Base-by-base conservation (phyloP, 2,329 filamentous ascomycete species). In the Beauveria pseudobassiana region DNA sequence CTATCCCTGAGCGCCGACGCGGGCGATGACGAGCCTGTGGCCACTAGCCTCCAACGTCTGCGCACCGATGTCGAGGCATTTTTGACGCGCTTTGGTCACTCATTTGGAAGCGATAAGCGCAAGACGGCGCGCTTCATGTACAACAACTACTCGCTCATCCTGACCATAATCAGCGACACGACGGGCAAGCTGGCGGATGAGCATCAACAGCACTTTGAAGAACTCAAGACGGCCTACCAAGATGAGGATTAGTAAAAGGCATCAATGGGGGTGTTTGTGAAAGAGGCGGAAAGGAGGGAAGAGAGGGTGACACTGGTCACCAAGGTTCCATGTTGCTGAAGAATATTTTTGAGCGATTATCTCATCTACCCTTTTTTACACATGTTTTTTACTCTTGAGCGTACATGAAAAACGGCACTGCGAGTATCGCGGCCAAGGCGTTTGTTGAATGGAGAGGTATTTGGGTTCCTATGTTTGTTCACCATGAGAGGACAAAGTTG, bases 91-190 rank as follows among this genome's bases (percentile, higher is more conserved):
- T 80, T 93, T 63, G 89, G 90, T 70, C 88, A 91, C 67, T 79
- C 80, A 0, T 90, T 93, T 64, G 86, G 84, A 22, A 76, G 81
- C 1, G 93, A 96, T 69, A 82, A 84, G 65, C 85, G 91, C 71
- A 96, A 96, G 76, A 82, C 88, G 66, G 89, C 93, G 67, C 81
- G 95, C 50, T 98, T 98, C 71, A 74, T 99, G 69, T 95, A 90
- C 71, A 99, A 98, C 72, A 99, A 99, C 73, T 98, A 96, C 74
- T 96, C 91, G 59, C 80, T 99, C 65, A 84, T 99, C n/a, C 80
- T 91, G 69, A 97, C 95, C 12, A 97, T 99, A 64, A 89, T 99
- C 65, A 86, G 89, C 69, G 89, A 93, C 68, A 82, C 85, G 5
- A 80, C 82, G 12, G 91, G 91, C 4, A 90, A 90, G 72, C 73